Evolutionary conservation across 768 basidiomycete genomes (phyloP), one percentile per base, ranked within the genome.

Genomic region (Crassisporium funariophilum): DNA sequence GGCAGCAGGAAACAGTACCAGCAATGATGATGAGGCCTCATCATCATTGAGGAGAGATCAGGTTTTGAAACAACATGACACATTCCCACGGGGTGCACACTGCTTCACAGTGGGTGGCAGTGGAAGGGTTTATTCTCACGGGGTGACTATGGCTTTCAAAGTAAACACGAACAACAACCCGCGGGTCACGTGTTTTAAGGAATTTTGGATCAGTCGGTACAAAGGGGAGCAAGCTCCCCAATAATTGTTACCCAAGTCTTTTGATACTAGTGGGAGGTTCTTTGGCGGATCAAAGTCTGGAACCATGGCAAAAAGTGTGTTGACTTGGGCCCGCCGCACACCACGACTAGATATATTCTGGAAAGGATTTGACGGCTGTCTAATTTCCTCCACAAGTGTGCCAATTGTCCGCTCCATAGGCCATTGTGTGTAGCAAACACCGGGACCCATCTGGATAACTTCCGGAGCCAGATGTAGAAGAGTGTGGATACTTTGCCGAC

Each of bases 401-500:
- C 66, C 63, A 47, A 69, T 69, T 0, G 50, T 53, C 0, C 55
- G 47, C 46, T 73, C 70, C 51, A 72, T 60, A 3, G 63, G 54
- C 57, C 63, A 73, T 42, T 63, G 44, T 0, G 49, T 45, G 15
- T 41, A 54, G 1, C 33, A 36, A 4, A 40, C 35, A 4, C 49
- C 49, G n/a, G 66, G 66, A 1, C 70, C 68, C 16, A 66, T 13
- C 0, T 57, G 53, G 1, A n/a, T 4, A n/a, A 47, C 41, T 50
- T 76, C 70, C 1, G 47, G 41, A 5, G 54, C 55, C 12, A 65
- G 25, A 41, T 75, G 74, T 3, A 58, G 19, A 5, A 70, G 45
- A 0, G 60, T 52, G 47, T 75, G 72, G 4, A 75, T 40, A 41
- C 66, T 59, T n/a, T 53, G 73, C 2, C 61, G 58, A 5, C 60